Conservation (phyloP, 495 filamentous ascomycete genomes). For the Pseudomonodictys pantanalensis region DNA sequence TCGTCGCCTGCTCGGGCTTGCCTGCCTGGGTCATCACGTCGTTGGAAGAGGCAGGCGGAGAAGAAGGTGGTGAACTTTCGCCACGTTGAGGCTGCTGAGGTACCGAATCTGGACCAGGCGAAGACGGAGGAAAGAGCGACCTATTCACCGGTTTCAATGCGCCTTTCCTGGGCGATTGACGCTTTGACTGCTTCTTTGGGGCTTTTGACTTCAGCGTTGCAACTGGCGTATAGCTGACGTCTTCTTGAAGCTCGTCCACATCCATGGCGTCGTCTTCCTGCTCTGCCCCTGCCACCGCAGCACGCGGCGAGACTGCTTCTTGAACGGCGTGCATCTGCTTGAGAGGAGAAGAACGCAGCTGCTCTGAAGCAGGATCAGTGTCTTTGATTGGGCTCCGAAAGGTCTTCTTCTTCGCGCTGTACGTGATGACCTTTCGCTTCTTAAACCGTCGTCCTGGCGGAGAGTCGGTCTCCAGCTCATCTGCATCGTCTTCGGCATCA, state of each 20-base stretch:
- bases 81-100: no score
- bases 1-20: no score
- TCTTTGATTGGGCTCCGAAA: not conserved
- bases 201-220: conserved; percentile 4
- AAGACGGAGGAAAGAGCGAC: not conserved
- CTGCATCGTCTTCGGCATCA: conserved; percentile 11
- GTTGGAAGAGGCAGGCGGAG: no score
- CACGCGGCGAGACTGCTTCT: no score
- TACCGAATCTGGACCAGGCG: no score
- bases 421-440: conserved; percentile 22
- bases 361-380: not conserved
- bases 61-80: no score
- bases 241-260: no score
- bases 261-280: no score
- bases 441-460: conserved; percentile 15
- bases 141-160: conserved; percentile 22
- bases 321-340: no score
- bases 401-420: conserved; percentile 14
- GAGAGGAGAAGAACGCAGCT: conserved; percentile 1
- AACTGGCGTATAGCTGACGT: not conserved
- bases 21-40: no score
- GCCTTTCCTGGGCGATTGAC: conserved; percentile 3
- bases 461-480: not conserved
- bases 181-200: not conserved
- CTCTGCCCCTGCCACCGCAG: no score